Evolutionary conservation across 2,329 filamentous ascomycete species (phyloP), one percentile per base, ranked within the genome.

Genomic region (Dothidotthia symphoricarpi): DNA sequence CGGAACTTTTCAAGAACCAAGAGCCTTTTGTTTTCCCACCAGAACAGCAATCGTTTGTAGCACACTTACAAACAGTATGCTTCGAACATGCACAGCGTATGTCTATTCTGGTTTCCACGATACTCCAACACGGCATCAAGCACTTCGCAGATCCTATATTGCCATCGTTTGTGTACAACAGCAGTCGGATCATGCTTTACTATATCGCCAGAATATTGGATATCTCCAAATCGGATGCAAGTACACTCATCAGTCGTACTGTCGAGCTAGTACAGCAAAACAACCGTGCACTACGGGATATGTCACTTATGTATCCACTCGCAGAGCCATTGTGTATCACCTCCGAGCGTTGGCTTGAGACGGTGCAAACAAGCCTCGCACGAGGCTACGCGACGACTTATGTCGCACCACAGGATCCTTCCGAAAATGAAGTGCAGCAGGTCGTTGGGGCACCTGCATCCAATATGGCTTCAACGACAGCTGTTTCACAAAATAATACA

Each of bases 121-220:
- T 58, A 14, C 36, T 63, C 1, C 53, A 60, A 22, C 59, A 63
- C 19, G 59, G 59, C 3, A 55, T 61, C 31, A 60, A 59, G 28
- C 53, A 61, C 24, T 55, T 63, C n/a, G 59, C 59, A 0, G 59
- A 63, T 28, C 57, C 59, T 0, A 63, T 63, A n/a, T 24, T 63
- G 13, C 59, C 59, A 3, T 60, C 57, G 0, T 59, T 61, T 12
- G 59, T 61, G 2, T 63, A 63, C 43, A 63, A 63, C 36, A 63
- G 59, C 39, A 63, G 48, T 22, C 49, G 59, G 3, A 63, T 63
- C 28, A 63, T 63, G 59, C 49, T 63, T 12, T 63, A 60, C 31
- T 60, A 63, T 16, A 61, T 61, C 14, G 59, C 59, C 5, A 43
- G 54, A 5, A 54, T 61, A 14, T 37, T 63, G 11, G 59, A 63